phyloP scores from a whole-genome alignment of 305 asterid genomes.

The Solanum aculeatissimum region DNA sequence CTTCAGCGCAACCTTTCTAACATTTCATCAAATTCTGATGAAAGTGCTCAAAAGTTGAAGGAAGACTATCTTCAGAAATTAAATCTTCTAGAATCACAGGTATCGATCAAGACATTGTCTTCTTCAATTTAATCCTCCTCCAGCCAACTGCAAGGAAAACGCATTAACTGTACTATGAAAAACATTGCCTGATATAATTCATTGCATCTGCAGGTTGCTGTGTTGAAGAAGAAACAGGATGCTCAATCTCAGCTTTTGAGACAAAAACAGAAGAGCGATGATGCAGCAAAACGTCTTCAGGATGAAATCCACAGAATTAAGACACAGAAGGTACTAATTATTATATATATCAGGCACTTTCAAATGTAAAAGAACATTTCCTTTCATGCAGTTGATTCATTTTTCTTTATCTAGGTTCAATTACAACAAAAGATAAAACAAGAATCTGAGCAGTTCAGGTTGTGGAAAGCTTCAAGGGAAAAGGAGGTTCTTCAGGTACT shows the following conservation, averaged over 20 bases:
- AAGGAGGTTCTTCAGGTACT: conserved; percentile 97
- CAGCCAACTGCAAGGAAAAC: not conserved
- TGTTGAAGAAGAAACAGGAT: conserved; percentile 93
- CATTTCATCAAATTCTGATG: conserved; percentile 72
- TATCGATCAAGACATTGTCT: not conserved
- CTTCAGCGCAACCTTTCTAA: conserved; percentile 59
- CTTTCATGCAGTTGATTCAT: conserved; percentile 11
- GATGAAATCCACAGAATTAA: conserved; percentile 93
- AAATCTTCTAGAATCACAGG: conserved; percentile 86
- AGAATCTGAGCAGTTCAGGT: conserved; percentile 96
- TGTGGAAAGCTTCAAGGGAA: conserved; percentile 94
- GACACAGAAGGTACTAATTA: conserved; percentile 60
- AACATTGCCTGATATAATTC: not conserved
- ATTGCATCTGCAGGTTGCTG: conserved; percentile 55
- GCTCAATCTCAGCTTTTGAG: conserved; percentile 93
- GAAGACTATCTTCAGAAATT: conserved; percentile 93
- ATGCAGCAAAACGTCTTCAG: conserved; percentile 76
- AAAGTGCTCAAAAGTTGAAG: conserved; percentile 87
- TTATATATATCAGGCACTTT: not conserved
- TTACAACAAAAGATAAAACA: conserved; percentile 96
- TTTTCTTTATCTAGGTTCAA: conserved; percentile 55
- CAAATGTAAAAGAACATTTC: not conserved
- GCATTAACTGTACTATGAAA: not conserved
- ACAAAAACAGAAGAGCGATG: conserved; percentile 95
- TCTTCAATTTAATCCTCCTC: not conserved